phyloP scores from a whole-genome alignment of 2,329 filamentous ascomycete species.

The Eutypa lata region DNA sequence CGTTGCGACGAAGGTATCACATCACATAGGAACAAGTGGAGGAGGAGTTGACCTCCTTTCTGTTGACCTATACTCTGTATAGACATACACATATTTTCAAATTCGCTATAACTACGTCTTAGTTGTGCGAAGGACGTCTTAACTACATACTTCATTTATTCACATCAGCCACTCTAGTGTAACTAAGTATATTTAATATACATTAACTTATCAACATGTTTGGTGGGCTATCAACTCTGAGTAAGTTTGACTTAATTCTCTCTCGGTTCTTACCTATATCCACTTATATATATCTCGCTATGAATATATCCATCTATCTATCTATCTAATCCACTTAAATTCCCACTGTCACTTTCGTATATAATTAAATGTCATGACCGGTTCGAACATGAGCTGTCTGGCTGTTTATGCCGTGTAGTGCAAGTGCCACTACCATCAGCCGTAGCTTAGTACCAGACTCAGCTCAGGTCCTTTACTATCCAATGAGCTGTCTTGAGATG shows the following conservation, averaged over 20 bases:
- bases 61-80: too few species aligned
- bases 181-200: slow-evolving; percentile 5
- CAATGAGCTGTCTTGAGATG: neutral
- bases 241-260: slow-evolving; percentile 22
- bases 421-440: neutral
- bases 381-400: neutral
- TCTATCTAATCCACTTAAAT: neutral
- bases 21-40: too few species aligned
- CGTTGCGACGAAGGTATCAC: too few species aligned
- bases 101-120: neutral
- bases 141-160: too few species aligned
- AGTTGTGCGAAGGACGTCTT: too few species aligned
- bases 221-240: slow-evolving; percentile 21
- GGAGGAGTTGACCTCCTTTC: too few species aligned
- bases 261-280: slow-evolving; percentile 4
- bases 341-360: neutral
- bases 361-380: neutral
- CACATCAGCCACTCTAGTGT: too few species aligned
- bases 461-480: neutral
- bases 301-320: slow-evolving; percentile 2
- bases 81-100: too few species aligned
- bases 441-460: neutral
- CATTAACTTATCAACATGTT: slow-evolving; percentile 21
- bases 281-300: neutral
- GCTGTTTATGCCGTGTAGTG: neutral